Conservation (phyloP, 2,329 filamentous ascomycete genomes). For the Chrysosphaeria jannelii region DNA sequence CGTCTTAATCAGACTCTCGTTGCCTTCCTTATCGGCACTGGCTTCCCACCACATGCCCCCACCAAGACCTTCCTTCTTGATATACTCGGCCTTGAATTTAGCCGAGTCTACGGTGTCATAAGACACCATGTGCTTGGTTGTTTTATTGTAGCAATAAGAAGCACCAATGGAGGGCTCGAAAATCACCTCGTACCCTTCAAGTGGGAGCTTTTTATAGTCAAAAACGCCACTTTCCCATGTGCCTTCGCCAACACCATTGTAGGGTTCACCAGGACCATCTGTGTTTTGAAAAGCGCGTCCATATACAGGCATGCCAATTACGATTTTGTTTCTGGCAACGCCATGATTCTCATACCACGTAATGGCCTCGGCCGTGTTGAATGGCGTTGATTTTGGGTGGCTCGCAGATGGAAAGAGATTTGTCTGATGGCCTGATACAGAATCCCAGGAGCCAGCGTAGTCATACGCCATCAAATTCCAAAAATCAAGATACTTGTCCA, state of each 20-base stretch:
- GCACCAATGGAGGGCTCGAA: conserved; percentile 34
- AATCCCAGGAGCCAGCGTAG: conserved; percentile 60
- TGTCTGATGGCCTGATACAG: conserved; percentile 41
- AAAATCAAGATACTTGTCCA: conserved; percentile 39
- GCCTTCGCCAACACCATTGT: conserved; percentile 42
- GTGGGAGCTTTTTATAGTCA: conserved; percentile 68
- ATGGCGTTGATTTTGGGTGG: conserved; percentile 36
- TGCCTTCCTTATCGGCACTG: conserved; percentile 39
- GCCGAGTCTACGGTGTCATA: conserved; percentile 49
- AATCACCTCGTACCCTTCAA: conserved; percentile 29
- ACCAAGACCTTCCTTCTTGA: conserved; percentile 35
- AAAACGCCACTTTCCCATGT: conserved; percentile 65
- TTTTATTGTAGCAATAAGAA: conserved; percentile 45
- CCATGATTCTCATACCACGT: conserved; percentile 35
- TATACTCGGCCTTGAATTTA: conserved; percentile 37
- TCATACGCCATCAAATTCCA: conserved; percentile 79
- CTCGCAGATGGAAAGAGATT: conserved; percentile 30
- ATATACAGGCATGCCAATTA: conserved; percentile 78
- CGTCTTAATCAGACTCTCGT: conserved; percentile 35
- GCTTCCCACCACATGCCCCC: conserved; percentile 98
- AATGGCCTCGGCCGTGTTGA: conserved; percentile 42
- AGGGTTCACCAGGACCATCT: conserved; percentile 38
- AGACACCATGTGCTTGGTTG: conserved; percentile 42
- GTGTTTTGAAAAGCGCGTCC: conserved; percentile 63
- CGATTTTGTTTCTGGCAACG: conserved; percentile 40